Percentiles rank a stretch among this genome's conserved stretches.
phyloP scores from a whole-genome alignment of 495 filamentous ascomycete species.

The Cryomyces antarcticus region DNA sequence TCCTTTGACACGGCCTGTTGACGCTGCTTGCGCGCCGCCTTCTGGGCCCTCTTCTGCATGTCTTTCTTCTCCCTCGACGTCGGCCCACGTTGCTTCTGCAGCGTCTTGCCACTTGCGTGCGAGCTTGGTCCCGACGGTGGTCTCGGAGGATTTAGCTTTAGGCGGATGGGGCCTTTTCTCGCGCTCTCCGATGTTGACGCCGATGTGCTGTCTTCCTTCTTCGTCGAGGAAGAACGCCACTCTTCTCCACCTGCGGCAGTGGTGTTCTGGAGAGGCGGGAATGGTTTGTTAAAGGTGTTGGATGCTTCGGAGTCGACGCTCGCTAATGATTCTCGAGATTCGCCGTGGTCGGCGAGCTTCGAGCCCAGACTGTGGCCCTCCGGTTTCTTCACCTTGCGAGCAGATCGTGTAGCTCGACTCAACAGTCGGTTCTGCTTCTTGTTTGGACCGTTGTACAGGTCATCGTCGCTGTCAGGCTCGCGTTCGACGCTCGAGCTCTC shows the following conservation, averaged over 20 bases:
- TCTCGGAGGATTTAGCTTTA: slow-evolving; percentile 9
- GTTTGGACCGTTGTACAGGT: slow-evolving; percentile 21
- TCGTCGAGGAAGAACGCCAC: neutral
- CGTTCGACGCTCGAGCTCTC: slow-evolving; percentile 27
- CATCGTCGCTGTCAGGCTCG: slow-evolving; percentile 26
- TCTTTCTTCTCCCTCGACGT: slow-evolving; percentile 17
- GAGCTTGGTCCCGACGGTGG: slow-evolving; percentile 1
- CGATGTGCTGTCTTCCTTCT: neutral
- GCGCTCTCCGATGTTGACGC: neutral
- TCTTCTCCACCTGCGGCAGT: neutral
- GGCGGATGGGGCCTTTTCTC: slow-evolving; percentile 1
- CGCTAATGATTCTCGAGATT: neutral
- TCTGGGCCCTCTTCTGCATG: slow-evolving; percentile 25
- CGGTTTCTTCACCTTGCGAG: neutral
- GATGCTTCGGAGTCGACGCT: neutral
- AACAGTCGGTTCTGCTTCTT: slow-evolving; percentile 28
- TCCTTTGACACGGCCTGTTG: slow-evolving; percentile 8
- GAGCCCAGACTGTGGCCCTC: neutral
- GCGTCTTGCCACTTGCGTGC: slow-evolving; percentile 4
- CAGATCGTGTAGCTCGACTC: slow-evolving; percentile 11
- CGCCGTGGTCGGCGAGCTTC: neutral
- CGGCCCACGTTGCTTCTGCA: slow-evolving; percentile 10
- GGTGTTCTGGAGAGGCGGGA: neutral
- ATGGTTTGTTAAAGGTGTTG: neutral
- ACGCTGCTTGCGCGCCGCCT: slow-evolving; percentile 24